A percentile compares a stretch with the other conserved stretches of the same genome.
phyloP scores from a whole-genome alignment of 352 stramenopile genomes.

The Pilasporangium apinafurcum region DNA sequence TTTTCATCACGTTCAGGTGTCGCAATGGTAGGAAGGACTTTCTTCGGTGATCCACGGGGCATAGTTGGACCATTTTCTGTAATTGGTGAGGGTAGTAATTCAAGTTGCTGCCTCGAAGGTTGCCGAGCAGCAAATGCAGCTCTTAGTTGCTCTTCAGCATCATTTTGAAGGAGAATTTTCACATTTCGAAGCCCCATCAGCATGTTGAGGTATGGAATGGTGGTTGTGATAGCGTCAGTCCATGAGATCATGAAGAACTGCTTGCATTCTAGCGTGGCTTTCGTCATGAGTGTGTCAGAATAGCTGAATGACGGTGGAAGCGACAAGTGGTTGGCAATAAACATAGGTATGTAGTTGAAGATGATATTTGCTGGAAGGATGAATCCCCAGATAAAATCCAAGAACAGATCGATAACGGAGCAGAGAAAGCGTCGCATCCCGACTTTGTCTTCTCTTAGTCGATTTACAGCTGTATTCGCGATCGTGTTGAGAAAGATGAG shows the following conservation, averaged over 20 bases:
- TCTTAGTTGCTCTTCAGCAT: background rate
- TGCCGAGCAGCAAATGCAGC: background rate
- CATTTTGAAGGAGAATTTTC: conserved; percentile 15
- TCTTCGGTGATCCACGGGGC: too few relatives aligned
- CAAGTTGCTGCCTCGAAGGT: background rate
- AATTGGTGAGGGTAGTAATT: too few relatives aligned
- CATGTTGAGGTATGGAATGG: conserved; percentile 23
- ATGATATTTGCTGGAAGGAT: conserved; percentile 18
- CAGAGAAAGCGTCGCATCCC: conserved; percentile 15
- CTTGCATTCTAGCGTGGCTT: conserved; percentile 13
- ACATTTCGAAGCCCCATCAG: conserved; percentile 14
- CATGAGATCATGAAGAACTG: conserved; percentile 23
- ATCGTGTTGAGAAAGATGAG: conserved; percentile 20
- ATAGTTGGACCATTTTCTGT: too few relatives aligned
- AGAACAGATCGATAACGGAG: conserved; percentile 9
- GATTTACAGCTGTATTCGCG: conserved; percentile 8
- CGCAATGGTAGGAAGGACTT: too few relatives aligned
- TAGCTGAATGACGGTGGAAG: conserved; percentile 6
- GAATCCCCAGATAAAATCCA: conserved; percentile 22
- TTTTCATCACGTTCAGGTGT: too few relatives aligned
- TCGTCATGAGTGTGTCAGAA: conserved; percentile 11
- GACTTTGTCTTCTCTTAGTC: conserved; percentile 10
- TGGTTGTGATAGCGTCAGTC: conserved; percentile 12
- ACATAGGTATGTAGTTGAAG: conserved; percentile 12
- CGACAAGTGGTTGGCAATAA: conserved; percentile 10